These are phyloP conservation scores for Blastobotrys serpentis DNA, from an alignment of 1,139 yeast species.

Conservation along the genomic window DNA sequence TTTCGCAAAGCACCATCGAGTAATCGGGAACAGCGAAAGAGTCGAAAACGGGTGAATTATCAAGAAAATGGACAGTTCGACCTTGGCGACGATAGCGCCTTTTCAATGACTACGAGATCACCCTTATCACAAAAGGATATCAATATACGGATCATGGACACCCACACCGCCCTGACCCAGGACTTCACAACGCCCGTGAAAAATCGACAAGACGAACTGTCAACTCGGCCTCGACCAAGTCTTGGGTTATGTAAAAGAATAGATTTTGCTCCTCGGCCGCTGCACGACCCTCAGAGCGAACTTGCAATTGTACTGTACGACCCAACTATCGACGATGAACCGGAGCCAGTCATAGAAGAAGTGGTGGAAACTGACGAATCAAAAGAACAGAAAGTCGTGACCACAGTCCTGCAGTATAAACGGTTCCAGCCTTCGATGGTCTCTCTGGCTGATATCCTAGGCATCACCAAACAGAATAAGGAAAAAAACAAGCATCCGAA, in stretches of 20 bases:
- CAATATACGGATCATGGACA: slow-evolving; percentile 19
- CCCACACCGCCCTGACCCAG: slow-evolving; percentile 29
- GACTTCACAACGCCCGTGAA: slow-evolving; percentile 43
- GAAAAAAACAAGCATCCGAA: slow-evolving; percentile 45
- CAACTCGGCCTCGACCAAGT: slow-evolving; percentile 62
- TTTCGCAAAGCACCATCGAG: slow-evolving; percentile 11
- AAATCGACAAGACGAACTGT: slow-evolving; percentile 31
- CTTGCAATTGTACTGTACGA: slow-evolving; percentile 93
- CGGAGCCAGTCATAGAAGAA: slow-evolving; percentile 24
- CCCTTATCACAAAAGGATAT: slow-evolving; percentile 11
- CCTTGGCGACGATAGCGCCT: background rate
- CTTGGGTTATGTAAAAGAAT: slow-evolving; percentile 75
- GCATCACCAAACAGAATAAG: slow-evolving; percentile 56
- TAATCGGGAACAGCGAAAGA: slow-evolving; percentile 16
- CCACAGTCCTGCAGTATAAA: slow-evolving; percentile 10
- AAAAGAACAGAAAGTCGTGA: slow-evolving; percentile 19
- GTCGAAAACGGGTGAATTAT: slow-evolving; percentile 24
- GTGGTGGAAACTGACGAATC: slow-evolving; percentile 12
- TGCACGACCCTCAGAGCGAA: slow-evolving; percentile 91
- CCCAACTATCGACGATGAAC: slow-evolving; percentile 73
- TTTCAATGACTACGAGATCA: background rate
- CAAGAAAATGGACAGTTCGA: slow-evolving; percentile 17
- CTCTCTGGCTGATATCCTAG: slow-evolving; percentile 78
- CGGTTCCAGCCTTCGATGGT: slow-evolving; percentile 34
- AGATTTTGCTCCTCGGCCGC: slow-evolving; percentile 76